A percentile compares a stretch with the other conserved stretches of the same genome.
Conservation (phyloP, 148 eudicot species). For the Fagopyrum homotropicum region DNA sequence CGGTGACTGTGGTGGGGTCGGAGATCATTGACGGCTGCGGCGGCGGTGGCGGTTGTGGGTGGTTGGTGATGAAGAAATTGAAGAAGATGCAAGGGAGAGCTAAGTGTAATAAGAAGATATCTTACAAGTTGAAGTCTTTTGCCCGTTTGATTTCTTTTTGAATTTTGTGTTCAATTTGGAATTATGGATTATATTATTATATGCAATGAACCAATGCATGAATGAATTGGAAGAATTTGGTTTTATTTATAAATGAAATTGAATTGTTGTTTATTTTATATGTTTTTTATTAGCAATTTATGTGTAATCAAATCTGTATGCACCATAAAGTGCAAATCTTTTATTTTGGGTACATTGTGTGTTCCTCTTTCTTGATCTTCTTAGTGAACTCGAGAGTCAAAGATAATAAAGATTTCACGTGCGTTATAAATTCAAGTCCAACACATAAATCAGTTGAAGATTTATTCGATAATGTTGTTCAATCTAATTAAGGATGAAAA, state of each 20-base stretch:
- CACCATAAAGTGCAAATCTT: neutral
- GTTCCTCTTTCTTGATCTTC: no score
- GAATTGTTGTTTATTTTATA: neutral
- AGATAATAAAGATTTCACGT: no score
- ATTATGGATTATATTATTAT: neutral
- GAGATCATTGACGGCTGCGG: neutral
- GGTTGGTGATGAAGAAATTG: slow-evolving; percentile 5
- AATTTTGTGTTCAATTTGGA: neutral
- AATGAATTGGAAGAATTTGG: neutral
- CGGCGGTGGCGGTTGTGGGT: slow-evolving; percentile 4
- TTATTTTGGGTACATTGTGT: no score
- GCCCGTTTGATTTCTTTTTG: neutral
- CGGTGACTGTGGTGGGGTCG: neutral
- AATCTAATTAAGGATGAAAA: no score
- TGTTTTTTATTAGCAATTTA: neutral
- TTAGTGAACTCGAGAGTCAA: no score
- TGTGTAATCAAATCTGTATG: neutral
- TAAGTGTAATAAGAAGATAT: neutral
- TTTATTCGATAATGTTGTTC: no score
- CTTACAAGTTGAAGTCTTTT: neutral
- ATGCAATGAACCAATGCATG: neutral
- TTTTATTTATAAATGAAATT: neutral
- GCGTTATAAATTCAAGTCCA: no score
- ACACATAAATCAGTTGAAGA: no score
- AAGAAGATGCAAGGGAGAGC: neutral